Conservation (phyloP, 345 rosid genomes). For the Citrus reticulata region DNA sequence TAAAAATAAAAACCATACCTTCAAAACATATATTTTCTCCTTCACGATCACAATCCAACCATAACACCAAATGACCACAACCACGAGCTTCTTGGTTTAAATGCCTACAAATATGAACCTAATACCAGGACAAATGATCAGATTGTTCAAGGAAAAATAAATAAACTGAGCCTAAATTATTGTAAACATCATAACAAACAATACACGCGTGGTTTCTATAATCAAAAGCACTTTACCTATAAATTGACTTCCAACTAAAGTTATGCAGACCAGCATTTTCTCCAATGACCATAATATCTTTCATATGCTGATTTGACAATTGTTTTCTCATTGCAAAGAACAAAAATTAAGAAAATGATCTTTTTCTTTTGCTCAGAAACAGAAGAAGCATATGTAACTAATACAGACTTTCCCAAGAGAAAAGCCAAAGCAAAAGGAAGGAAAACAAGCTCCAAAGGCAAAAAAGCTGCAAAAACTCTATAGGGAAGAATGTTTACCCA, state of each 20-base stretch:
- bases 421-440: too few species aligned
- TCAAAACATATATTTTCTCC: slow-evolving; percentile 99
- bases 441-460: not conserved
- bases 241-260: not conserved
- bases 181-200: not conserved
- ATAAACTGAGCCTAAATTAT: not conserved
- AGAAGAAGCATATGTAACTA: not conserved
- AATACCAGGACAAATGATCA: slow-evolving; percentile 21
- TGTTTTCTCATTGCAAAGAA: not conserved
- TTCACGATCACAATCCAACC: slow-evolving; percentile 99
- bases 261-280: not conserved
- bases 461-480: not conserved
- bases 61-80: slow-evolving; percentile 74
- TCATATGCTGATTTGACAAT: not conserved
- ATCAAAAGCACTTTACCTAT: not conserved
- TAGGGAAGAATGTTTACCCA: not conserved
- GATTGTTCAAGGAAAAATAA: not conserved
- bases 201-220: not conserved
- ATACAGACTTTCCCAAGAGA: not conserved
- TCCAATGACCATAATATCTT: not conserved
- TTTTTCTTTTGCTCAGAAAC: not conserved
- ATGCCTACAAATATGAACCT: slow-evolving; percentile 85
- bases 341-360: not conserved
- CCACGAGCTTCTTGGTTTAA: slow-evolving; percentile 89
- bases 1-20: slow-evolving; percentile 41